Conservation (phyloP, 1,284 basidiomycete species). For the Schizophyllum amplum region DNA sequence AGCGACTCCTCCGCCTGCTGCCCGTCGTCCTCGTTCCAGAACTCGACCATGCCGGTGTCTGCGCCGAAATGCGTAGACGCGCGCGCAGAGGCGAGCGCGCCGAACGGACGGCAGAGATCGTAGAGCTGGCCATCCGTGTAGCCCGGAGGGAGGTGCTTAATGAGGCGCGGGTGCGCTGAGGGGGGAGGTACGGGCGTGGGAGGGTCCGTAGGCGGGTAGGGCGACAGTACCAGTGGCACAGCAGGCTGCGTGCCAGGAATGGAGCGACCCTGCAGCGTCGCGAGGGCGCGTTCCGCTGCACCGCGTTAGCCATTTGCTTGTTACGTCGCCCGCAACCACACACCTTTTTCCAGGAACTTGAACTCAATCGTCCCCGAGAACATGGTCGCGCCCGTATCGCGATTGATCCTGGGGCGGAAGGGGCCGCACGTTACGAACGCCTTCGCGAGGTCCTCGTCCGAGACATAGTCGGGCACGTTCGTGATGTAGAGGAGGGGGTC, state of each 20-base stretch:
- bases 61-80: conserved; percentile 64
- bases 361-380: conserved; percentile 70
- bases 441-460: conserved; percentile 65
- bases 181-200: conserved; percentile 66
- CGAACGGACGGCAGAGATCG: conserved; percentile 66
- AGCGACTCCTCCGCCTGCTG: conserved; percentile 66
- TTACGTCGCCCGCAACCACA: conserved; percentile 18
- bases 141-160: conserved; percentile 64
- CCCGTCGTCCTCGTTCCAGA: conserved; percentile 86
- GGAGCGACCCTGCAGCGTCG: conserved; percentile 69
- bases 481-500: conserved; percentile 74
- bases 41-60: conserved; percentile 74
- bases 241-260: conserved; percentile 49
- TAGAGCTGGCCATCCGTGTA: conserved; percentile 72
- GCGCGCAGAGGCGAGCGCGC: conserved; percentile 62
- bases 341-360: conserved; percentile 70
- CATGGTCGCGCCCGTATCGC: conserved; percentile 44
- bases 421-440: conserved; percentile 68
- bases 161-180: conserved; percentile 63
- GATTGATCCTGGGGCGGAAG: conserved; percentile 65
- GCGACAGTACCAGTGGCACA: conserved; percentile 58
- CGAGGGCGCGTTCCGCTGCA: conserved; percentile 81
- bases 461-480: conserved; percentile 58
- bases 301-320: conserved; percentile 9
- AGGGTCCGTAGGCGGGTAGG: conserved; percentile 64